phyloP scores from a whole-genome alignment of 2,329 filamentous ascomycete species.

The Penicillium decumbens region DNA sequence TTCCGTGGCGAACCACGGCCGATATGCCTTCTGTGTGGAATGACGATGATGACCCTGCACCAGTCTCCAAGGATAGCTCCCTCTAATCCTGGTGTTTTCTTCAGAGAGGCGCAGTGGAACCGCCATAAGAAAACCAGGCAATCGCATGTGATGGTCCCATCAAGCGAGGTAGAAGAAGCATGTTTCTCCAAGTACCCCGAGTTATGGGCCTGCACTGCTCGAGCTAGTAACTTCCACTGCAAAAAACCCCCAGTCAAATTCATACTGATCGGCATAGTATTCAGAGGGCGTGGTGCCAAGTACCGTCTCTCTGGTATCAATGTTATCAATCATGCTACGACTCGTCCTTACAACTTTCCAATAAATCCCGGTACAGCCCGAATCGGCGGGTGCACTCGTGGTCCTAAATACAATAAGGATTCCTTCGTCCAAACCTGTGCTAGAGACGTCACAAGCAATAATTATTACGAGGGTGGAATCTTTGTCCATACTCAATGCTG shows the following conservation, averaged over 20 bases:
- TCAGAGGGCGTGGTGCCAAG: not conserved
- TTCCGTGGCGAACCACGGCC: no score
- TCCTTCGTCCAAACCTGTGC: no score
- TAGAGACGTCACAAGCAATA: no score
- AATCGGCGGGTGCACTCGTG: not conserved
- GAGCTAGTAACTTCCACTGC: not conserved
- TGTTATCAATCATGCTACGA: rapidly evolving
- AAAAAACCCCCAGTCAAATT: not conserved
- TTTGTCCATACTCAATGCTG: no score
- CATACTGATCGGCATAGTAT: not conserved
- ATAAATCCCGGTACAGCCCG: not conserved
- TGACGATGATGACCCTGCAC: no score
- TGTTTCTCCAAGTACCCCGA: not conserved
- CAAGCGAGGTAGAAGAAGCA: conserved; percentile 1
- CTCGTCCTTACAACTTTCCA: not conserved
- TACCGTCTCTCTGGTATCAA: conserved; percentile 6
- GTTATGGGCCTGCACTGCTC: conserved; percentile 2
- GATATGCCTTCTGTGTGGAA: no score
- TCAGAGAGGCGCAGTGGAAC: not conserved
- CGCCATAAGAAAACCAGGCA: not conserved
- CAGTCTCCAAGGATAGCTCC: no score
- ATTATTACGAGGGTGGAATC: no score
- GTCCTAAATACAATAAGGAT: no score
- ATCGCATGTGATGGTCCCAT: conserved; percentile 3
- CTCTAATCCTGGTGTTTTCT: no score